phyloP scores from a whole-genome alignment of 2,329 filamentous ascomycete genomes.

The Grosmannia serpens region DNA sequence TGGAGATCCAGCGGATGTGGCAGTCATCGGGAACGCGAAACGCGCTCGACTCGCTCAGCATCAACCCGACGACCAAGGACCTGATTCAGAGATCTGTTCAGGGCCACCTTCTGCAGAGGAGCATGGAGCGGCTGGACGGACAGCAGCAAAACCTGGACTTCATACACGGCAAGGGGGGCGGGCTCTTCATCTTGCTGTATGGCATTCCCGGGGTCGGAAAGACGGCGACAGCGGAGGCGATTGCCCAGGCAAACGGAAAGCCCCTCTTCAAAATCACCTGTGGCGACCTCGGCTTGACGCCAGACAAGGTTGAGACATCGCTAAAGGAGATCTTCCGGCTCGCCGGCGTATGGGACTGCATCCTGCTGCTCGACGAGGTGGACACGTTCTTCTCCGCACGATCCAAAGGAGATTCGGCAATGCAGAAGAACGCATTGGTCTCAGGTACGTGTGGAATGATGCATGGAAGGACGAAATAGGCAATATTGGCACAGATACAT shows the following conservation, averaged over 20 bases:
- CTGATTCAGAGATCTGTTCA: constrained; percentile 11
- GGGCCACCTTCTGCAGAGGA: background rate
- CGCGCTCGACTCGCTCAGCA: background rate
- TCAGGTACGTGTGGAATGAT: constrained; percentile 11
- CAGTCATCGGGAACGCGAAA: background rate
- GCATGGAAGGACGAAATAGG: background rate
- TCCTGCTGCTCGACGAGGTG: constrained; percentile 16
- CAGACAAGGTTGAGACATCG: constrained; percentile 18
- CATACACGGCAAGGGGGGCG: constrained; percentile 25
- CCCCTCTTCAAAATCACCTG: constrained; percentile 38
- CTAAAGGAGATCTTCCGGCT: constrained; percentile 15
- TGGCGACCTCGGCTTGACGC: constrained; percentile 32
- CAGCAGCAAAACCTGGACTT: constrained; percentile 22
- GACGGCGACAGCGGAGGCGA: constrained; percentile 29
- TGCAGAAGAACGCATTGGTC: constrained; percentile 21
- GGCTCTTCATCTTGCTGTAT: constrained; percentile 32
- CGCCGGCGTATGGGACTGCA: constrained; percentile 14
- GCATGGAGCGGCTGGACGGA: background rate
- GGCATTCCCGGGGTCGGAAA: constrained; percentile 38
- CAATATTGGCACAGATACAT: background rate
- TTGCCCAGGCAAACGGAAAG: constrained; percentile 27
- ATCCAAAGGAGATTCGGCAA: constrained; percentile 12
- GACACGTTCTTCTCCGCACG: constrained; percentile 15
- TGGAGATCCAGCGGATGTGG: constrained; percentile 7
- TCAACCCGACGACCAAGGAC: constrained; percentile 9